These are phyloP conservation scores for Achaetomium macrosporum DNA, from an alignment of 2,329 filamentous ascomycete species.

Conservation along the genomic window DNA sequence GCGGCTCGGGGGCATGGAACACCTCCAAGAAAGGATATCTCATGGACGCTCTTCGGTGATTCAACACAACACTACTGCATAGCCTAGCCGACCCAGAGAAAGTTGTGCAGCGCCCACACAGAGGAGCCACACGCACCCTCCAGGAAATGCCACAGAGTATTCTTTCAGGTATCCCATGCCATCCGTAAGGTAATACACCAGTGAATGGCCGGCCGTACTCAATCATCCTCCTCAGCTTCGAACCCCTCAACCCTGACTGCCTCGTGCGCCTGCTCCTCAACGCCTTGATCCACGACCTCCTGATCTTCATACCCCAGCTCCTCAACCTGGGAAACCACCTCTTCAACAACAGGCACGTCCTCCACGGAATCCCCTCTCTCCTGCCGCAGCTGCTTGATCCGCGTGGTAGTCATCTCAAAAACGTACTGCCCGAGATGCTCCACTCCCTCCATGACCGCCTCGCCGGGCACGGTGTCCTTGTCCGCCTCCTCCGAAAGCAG, in stretches of 20 bases:
- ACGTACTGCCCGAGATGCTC: constrained; percentile 97
- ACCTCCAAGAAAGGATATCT: too few relatives aligned
- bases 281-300: constrained; percentile 18
- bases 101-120: too few relatives aligned
- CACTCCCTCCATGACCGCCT: constrained; percentile 76
- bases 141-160: too few relatives aligned
- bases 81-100: too few relatives aligned
- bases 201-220: background rate
- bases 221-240: constrained; percentile 28
- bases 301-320: constrained; percentile 26
- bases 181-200: background rate
- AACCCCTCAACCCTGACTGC: constrained; percentile 27
- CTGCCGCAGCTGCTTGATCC: constrained; percentile 43
- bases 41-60: too few relatives aligned
- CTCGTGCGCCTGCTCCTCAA: constrained; percentile 18
- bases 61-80: too few relatives aligned
- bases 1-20: too few relatives aligned
- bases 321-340: constrained; percentile 24
- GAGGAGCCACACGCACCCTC: too few relatives aligned
- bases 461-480: constrained; percentile 44
- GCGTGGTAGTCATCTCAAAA: constrained; percentile 81
- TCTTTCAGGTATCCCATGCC: background rate
- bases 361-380: constrained; percentile 31
- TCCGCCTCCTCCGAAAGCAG: constrained; percentile 39
- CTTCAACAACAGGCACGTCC: constrained; percentile 21